Conservation (phyloP, 257 asterid genomes). For the Petunia axillaris region DNA sequence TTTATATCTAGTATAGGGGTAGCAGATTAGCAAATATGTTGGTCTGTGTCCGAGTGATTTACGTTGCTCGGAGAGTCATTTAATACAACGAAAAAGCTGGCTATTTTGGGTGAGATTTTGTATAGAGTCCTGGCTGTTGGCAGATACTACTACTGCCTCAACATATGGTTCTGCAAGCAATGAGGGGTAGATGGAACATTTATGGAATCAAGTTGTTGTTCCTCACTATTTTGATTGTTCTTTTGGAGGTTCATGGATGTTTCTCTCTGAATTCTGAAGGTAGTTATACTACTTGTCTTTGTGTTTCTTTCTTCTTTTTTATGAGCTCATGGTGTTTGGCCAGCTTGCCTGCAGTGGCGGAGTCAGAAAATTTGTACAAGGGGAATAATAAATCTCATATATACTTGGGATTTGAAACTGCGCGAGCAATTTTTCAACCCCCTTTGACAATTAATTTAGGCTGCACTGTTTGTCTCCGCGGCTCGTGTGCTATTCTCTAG, state of each 20-base stretch:
- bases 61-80: slow-evolving; percentile 54
- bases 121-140: slow-evolving; percentile 63
- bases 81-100: slow-evolving; percentile 51
- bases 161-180: slow-evolving; percentile 54
- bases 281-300: slow-evolving; percentile 28
- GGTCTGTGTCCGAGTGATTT: slow-evolving; percentile 54
- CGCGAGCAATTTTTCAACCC: too few relatives aligned
- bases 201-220: slow-evolving; percentile 46
- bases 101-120: slow-evolving; percentile 50
- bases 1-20: slow-evolving; percentile 32
- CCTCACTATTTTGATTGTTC: slow-evolving; percentile 45
- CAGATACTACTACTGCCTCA: slow-evolving; percentile 55
- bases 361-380: too few relatives aligned
- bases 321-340: background rate
- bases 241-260: slow-evolving; percentile 48
- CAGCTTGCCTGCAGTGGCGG: background rate
- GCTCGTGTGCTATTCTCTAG: background rate
- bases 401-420: background rate
- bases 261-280: slow-evolving; percentile 73
- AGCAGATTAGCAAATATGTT: background rate
- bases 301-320: background rate
- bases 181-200: slow-evolving; percentile 71
- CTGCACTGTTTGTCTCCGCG: background rate
- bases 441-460: background rate
- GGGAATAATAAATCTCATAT: too few relatives aligned